phyloP scores from a whole-genome alignment of 352 stramenopile species.

The Plasmopara viticola region DNA sequence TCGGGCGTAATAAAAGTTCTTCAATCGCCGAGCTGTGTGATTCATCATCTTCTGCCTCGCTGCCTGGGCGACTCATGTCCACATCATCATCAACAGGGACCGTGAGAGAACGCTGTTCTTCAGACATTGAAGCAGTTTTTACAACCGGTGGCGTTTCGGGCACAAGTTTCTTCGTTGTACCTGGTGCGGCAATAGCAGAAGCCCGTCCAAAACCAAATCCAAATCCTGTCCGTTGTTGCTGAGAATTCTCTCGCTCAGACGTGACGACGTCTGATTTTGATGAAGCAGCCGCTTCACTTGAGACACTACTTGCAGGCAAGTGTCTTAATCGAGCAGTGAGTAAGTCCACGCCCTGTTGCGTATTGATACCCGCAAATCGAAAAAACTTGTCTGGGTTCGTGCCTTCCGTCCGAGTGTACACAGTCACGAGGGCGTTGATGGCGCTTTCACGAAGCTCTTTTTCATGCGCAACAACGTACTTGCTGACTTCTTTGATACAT shows the following conservation, averaged over 20 bases:
- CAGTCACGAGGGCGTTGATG: conserved; percentile 57
- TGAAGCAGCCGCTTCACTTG: conserved; percentile 12
- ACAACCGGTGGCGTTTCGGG: conserved; percentile 3
- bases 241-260: conserved; percentile 6
- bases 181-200: conserved; percentile 5
- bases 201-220: conserved; percentile 30
- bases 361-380: conserved; percentile 59
- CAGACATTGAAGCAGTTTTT: conserved; percentile 23
- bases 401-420: conserved; percentile 59
- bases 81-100: conserved; percentile 41
- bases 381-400: conserved; percentile 76
- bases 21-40: conserved; percentile 28
- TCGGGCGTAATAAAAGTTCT: conserved; percentile 51
- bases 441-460: conserved; percentile 80
- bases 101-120: conserved; percentile 28
- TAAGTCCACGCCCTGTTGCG: conserved; percentile 78
- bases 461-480: conserved; percentile 70
- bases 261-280: conserved; percentile 4
- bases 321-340: conserved; percentile 72
- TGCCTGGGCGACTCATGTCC: conserved; percentile 37
- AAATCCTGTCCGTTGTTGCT: conserved; percentile 21
- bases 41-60: conserved; percentile 13
- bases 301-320: conserved; percentile 39
- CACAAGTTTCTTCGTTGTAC: conserved; percentile 4
- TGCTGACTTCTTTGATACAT: conserved; percentile 72